Evolutionary conservation across 139 green algal species (phyloP).

Genomic region (Asterochloris sp.): DNA sequence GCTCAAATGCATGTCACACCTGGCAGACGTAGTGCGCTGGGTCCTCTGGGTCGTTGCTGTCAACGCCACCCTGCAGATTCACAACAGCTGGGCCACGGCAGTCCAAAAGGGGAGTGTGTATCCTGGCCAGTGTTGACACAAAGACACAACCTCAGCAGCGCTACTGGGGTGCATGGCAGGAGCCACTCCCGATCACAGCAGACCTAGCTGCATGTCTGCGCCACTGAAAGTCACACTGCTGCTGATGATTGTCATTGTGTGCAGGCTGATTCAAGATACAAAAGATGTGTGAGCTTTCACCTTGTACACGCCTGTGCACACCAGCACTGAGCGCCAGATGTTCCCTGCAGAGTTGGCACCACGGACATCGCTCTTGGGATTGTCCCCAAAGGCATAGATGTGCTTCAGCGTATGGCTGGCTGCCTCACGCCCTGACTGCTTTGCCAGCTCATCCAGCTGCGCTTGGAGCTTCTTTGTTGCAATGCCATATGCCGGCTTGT

Average conservation of each 20-base stretch:
- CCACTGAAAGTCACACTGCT: neutral
- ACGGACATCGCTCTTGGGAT: conserved; percentile 70
- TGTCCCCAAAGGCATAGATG: conserved; percentile 68
- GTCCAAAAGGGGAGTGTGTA: neutral
- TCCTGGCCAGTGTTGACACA: too few species aligned
- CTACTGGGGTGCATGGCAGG: too few species aligned
- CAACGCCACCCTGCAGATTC: conserved; percentile 32
- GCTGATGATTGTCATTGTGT: neutral
- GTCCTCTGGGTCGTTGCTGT: conserved; percentile 48
- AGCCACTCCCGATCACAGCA: too few species aligned
- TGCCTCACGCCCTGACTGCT: neutral
- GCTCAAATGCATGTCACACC: too few species aligned
- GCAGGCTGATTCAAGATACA: neutral
- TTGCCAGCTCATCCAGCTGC: conserved; percentile 7
- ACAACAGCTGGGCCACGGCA: neutral
- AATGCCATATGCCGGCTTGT: conserved; percentile 21
- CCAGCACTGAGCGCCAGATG: conserved; percentile 72
- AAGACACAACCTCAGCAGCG: too few species aligned
- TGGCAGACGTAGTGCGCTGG: conserved; percentile 44
- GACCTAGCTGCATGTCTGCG: neutral
- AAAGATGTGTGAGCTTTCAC: neutral
- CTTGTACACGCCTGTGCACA: conserved; percentile 52
- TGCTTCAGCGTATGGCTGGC: conserved; percentile 7
- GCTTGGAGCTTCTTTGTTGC: conserved; percentile 15
- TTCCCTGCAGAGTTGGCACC: conserved; percentile 57